Conservation (phyloP, 75 land plant genomes). For the Cryptomeria japonica region DNA sequence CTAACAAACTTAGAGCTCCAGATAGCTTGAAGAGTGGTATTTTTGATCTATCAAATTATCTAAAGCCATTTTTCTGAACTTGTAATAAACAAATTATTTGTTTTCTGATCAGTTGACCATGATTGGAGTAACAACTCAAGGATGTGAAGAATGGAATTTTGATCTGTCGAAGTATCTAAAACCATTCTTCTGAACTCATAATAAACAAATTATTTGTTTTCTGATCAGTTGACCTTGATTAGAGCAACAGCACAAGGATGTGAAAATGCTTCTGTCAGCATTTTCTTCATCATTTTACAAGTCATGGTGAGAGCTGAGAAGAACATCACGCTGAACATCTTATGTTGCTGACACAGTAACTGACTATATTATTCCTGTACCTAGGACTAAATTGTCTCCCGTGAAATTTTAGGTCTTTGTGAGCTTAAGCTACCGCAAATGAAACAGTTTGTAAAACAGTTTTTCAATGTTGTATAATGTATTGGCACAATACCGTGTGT, state of each 20-base stretch:
- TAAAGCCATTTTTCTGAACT: background rate
- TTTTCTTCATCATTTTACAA: background rate
- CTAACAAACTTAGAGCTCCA: background rate
- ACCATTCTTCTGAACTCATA: background rate
- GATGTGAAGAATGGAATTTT: background rate
- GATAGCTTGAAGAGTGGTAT: background rate
- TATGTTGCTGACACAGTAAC: background rate
- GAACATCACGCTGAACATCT: background rate
- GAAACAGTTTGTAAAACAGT: too few species aligned
- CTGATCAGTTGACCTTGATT: background rate
- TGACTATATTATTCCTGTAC: background rate
- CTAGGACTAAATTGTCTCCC: too few species aligned
- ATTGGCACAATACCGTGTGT: too few species aligned
- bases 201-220: background rate
- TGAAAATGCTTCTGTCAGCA: background rate
- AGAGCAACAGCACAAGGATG: background rate
- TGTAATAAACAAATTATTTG: background rate
- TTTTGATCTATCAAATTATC: background rate
- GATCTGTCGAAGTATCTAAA: background rate
- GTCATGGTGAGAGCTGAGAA: background rate
- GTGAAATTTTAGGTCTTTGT: too few species aligned
- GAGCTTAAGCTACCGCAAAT: too few species aligned
- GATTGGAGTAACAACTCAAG: background rate
- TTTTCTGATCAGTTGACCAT: background rate
- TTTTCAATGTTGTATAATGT: too few species aligned